A percentile compares a stretch with the other conserved stretches of the same genome.
phyloP scores from a whole-genome alignment of 768 basidiomycete species.

The Panellus pusillus region DNA sequence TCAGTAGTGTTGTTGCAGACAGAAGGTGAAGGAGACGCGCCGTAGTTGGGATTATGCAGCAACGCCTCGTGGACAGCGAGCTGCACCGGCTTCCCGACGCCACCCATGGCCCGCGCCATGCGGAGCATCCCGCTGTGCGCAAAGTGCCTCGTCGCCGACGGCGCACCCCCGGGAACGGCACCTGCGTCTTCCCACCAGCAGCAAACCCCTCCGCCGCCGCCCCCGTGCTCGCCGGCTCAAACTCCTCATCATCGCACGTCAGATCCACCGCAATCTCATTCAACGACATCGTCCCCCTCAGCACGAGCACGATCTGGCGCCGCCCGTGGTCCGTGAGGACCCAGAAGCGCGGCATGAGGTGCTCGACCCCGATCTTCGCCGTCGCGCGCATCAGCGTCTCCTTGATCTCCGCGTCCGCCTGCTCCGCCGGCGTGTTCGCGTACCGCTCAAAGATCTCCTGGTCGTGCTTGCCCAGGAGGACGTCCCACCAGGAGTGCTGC shows the following conservation, averaged over 20 bases:
- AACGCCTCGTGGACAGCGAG: constrained; percentile 71
- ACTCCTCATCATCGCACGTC: constrained; percentile 74
- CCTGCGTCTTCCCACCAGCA: no score
- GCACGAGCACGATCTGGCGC: constrained; percentile 71
- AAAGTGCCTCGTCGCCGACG: constrained; percentile 49
- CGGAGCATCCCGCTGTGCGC: constrained; percentile 82
- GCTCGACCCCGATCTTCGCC: constrained; percentile 64
- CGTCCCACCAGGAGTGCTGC: no score
- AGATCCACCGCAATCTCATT: constrained; percentile 87
- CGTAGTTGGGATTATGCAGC: constrained; percentile 66
- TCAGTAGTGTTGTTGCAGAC: no score
- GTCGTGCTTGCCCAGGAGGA: constrained; percentile 83
- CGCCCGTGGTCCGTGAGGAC: constrained; percentile 79
- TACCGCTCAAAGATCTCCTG: constrained; percentile 79
- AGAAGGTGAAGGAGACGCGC: no score
- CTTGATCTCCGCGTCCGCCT: constrained; percentile 34
- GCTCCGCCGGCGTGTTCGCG: constrained; percentile 33
- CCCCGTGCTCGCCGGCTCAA: constrained; percentile 50
- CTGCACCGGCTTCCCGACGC: constrained; percentile 73
- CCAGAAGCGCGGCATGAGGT: constrained; percentile 83
- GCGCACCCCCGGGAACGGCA: no score
- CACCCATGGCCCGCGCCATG: constrained; percentile 80
- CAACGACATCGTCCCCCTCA: constrained; percentile 81
- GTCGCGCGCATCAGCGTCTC: constrained; percentile 52
- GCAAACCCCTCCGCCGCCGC: no score